Evolutionary conservation across 2,329 filamentous ascomycete genomes (phyloP).

Genomic region (Camillea tinctor): DNA sequence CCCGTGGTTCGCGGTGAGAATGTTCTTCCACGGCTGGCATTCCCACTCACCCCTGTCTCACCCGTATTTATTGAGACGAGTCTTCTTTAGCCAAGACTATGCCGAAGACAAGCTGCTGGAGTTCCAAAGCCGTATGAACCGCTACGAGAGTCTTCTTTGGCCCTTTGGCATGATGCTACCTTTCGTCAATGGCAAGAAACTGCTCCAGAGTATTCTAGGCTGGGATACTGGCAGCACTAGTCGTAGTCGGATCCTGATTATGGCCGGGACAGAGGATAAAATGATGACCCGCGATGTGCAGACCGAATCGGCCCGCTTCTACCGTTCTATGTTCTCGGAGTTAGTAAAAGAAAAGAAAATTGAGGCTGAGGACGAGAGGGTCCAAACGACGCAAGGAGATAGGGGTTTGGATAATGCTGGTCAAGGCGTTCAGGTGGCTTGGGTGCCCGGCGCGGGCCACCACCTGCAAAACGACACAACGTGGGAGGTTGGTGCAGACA

Average conservation of each 20-base stretch:
- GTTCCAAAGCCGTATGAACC: slow-evolving; percentile 43
- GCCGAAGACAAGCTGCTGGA: slow-evolving; percentile 38
- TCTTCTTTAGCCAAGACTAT: slow-evolving; percentile 50
- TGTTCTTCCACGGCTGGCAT: slow-evolving; percentile 47
- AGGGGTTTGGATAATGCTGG: slow-evolving; percentile 27
- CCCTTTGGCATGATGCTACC: slow-evolving; percentile 45
- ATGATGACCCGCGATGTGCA: slow-evolving; percentile 40
- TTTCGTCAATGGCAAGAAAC: slow-evolving; percentile 41
- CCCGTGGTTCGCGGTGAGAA: slow-evolving; percentile 46
- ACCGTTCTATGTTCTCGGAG: slow-evolving; percentile 32
- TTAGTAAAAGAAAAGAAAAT: slow-evolving; percentile 33
- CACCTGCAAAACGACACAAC: slow-evolving; percentile 53
- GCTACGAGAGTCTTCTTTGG: slow-evolving; percentile 55
- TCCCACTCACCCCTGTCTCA: slow-evolving; percentile 52
- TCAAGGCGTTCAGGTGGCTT: slow-evolving; percentile 39
- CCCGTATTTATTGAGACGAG: slow-evolving; percentile 44
- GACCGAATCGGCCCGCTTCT: slow-evolving; percentile 38
- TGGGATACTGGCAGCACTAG: slow-evolving; percentile 20
- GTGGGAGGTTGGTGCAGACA: slow-evolving; percentile 47
- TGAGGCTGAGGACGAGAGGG: slow-evolving; percentile 18
- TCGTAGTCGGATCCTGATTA: slow-evolving; percentile 36
- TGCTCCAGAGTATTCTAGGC: slow-evolving; percentile 38
- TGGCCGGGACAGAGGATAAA: slow-evolving; percentile 40
- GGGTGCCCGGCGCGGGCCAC: slow-evolving; percentile 47
- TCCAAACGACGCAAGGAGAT: slow-evolving; percentile 18